Evolutionary conservation across 768 basidiomycete species (phyloP), one percentile per base, ranked within the genome.

Genomic region (Suillus ampliporus): DNA sequence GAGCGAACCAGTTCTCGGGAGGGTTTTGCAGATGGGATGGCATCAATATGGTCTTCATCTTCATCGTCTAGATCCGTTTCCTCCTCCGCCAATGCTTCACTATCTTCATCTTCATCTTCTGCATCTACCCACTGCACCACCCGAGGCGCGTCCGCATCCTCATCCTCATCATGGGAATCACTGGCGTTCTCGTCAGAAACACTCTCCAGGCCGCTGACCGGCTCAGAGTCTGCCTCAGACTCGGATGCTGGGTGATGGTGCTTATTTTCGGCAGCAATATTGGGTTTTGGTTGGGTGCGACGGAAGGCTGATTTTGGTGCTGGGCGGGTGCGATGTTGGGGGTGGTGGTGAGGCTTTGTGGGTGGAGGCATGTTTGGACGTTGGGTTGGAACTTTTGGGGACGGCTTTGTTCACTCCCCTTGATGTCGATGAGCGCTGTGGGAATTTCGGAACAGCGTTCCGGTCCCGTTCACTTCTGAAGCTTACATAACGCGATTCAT

Each of bases 61-160:
- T 31, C 31, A 31, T n/a, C n/a, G n/a, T 31, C 31, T 31, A 31
- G 31, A 31, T 31, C 31, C 31, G 28, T 40, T 28, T 66, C 69
- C 7, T 62, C 62, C 31, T 56, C 66, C 26, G 53, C 23, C 5
- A 58, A 60, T 9, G 62, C 67, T 19, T 51, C 34, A 9, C 51
- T 66, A 65, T 61, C 65, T 67, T 61, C 62, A 31, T 31, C 31
- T 31, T 31, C 31, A 17, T 76, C 75, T 7, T 76, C 78, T 58
- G 86, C 85, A 47, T 84, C 86, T 4, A 83, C 77, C 86, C 87
- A 90, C 67, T 86, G 86, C 17, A 81, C 83, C 31, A 88, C 77
- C n/a, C 88, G 79, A 9, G 87, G 86, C 2, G 77, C 79, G 69
- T 89, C 87, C 6, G 75, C 71, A 61, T 82, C 80, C 4, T 61